These are phyloP conservation scores for Thielaviopsis musarum DNA, from an alignment of 2,329 filamentous ascomycete species.

Conservation along the genomic window DNA sequence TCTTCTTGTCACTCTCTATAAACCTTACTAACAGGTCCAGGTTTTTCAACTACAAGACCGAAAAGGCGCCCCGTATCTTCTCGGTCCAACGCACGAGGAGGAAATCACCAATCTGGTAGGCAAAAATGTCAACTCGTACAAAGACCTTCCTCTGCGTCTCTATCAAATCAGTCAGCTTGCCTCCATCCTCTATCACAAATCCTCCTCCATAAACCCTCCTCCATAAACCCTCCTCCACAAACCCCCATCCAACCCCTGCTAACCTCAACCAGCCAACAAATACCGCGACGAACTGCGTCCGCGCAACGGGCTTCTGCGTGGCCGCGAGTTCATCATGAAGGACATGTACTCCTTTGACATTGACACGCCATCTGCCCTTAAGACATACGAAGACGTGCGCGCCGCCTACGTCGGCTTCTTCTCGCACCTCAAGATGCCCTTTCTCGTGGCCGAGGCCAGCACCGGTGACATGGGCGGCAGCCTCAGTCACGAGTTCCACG, in stretches of 20 bases:
- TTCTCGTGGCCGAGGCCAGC: conserved; percentile 72
- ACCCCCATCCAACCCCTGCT: background rate
- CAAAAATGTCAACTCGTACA: conserved; percentile 61
- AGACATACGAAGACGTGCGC: conserved; percentile 63
- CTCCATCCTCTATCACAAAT: too few relatives aligned
- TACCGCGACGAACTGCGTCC: conserved; percentile 87
- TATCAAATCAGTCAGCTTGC: conserved; percentile 64
- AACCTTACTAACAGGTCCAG: conserved; percentile 23
- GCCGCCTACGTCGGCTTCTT: conserved; percentile 63
- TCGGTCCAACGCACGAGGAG: conserved; percentile 91
- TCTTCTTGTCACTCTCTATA: background rate
- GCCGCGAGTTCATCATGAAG: conserved; percentile 93
- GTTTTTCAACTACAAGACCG: conserved; percentile 70
- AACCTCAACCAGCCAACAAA: conserved; percentile 48
- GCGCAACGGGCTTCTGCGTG: conserved; percentile 70
- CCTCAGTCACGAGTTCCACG: conserved; percentile 88
- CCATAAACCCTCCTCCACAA: too few relatives aligned
- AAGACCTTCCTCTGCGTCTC: conserved; percentile 66
- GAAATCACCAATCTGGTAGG: conserved; percentile 78
- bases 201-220: too few relatives aligned
- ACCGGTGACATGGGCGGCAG: conserved; percentile 94
- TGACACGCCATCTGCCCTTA: conserved; percentile 47
- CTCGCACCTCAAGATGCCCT: conserved; percentile 64
- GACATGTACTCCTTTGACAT: conserved; percentile 92
- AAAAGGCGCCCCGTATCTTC: conserved; percentile 54